Evolutionary conservation across 2,329 filamentous ascomycete genomes (phyloP).

Genomic region (Gnomoniopsis sp.): DNA sequence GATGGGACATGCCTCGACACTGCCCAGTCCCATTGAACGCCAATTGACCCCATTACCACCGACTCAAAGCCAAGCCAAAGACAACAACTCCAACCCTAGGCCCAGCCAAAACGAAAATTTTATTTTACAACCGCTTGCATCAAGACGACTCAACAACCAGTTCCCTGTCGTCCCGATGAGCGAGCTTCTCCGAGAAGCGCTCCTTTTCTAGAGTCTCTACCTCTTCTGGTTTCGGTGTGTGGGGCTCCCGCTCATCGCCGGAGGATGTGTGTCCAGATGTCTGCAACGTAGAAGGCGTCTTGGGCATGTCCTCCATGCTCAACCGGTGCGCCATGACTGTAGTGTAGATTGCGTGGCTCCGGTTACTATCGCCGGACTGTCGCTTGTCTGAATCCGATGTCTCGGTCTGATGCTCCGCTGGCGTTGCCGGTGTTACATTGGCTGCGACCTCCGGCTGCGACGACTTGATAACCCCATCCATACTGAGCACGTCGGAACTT

Average conservation of each 20-base stretch:
- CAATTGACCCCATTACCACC: constrained; percentile 7
- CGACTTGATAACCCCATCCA: constrained; percentile 12
- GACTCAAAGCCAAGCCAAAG: neutral
- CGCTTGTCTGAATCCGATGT: constrained; percentile 14
- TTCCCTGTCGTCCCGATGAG: constrained; percentile 8
- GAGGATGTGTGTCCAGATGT: constrained; percentile 22
- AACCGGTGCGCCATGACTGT: constrained; percentile 21
- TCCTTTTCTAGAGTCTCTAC: constrained; percentile 8
- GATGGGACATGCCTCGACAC: constrained; percentile 3
- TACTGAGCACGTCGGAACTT: constrained; percentile 8
- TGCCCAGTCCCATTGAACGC: constrained; percentile 1
- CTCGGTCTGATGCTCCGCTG: constrained; percentile 8
- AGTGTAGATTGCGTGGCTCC: constrained; percentile 25
- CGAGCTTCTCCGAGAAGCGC: neutral
- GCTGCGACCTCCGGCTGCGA: neutral
- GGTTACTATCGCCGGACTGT: constrained; percentile 20
- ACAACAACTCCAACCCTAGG: neutral
- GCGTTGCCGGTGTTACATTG: constrained; percentile 14
- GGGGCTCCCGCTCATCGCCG: constrained; percentile 25
- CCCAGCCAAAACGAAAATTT: neutral
- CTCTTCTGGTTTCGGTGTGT: constrained; percentile 23
- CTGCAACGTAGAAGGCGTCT: constrained; percentile 19
- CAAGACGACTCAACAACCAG: constrained; percentile 9
- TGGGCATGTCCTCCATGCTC: constrained; percentile 19
- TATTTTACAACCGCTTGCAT: neutral